Evolutionary conservation across 2,329 filamentous ascomycete genomes (phyloP).

Genomic region (Tolypocladium endophyticum): DNA sequence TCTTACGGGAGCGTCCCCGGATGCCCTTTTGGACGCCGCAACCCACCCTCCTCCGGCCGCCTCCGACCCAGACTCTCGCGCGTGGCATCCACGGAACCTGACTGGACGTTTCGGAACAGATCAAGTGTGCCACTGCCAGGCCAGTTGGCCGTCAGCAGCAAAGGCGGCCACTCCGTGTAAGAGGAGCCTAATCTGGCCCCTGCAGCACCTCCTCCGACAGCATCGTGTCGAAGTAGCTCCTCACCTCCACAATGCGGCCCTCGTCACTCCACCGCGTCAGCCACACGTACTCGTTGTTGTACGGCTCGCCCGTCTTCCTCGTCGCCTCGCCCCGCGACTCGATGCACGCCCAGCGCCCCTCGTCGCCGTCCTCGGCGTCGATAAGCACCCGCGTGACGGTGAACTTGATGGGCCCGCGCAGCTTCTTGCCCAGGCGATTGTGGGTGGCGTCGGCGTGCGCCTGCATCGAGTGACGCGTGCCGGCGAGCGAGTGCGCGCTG

Average conservation of each 20-base stretch:
- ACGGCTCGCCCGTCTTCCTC: slow-evolving; percentile 8
- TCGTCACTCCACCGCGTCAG: slow-evolving; percentile 11
- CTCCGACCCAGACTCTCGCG: background rate
- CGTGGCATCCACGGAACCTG: background rate
- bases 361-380: slow-evolving; percentile 10
- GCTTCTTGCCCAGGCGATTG: slow-evolving; percentile 8
- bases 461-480: slow-evolving; percentile 8
- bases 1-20: background rate
- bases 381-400: slow-evolving; percentile 10
- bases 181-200: background rate
- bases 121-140: background rate
- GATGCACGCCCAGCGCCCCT: slow-evolving; percentile 13
- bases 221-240: slow-evolving; percentile 13
- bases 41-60: background rate
- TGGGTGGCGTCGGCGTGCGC: slow-evolving; percentile 10
- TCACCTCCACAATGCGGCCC: slow-evolving; percentile 12
- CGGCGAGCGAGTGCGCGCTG: slow-evolving; percentile 12
- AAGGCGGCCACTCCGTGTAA: background rate
- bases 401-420: slow-evolving; percentile 11
- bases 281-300: slow-evolving; percentile 15
- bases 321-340: slow-evolving; percentile 10
- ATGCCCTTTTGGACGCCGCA: background rate
- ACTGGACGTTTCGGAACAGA: background rate
- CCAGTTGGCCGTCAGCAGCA: too few species aligned
- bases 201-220: slow-evolving; percentile 9